Conservation (phyloP, 768 basidiomycete species). For the Dioszegia hungarica region DNA sequence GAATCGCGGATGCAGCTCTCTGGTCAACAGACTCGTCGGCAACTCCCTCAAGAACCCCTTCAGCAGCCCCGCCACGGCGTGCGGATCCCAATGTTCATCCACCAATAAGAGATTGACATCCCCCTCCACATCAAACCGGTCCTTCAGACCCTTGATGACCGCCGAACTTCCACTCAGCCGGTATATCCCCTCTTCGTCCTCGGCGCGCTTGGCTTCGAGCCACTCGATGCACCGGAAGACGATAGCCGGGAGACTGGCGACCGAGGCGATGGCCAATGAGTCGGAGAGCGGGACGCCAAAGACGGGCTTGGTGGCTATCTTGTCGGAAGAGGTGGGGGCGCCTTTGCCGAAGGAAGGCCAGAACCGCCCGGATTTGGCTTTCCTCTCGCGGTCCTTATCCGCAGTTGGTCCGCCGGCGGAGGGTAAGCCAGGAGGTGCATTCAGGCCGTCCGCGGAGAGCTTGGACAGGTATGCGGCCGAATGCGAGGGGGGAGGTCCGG, state of each 20-base stretch:
- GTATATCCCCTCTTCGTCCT: constrained; percentile 96
- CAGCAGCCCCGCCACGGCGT: constrained; percentile 90
- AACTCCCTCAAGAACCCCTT: constrained; percentile 91
- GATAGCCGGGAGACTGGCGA: constrained; percentile 86
- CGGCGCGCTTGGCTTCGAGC: constrained; percentile 86
- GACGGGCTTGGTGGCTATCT: constrained; percentile 59
- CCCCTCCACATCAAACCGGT: constrained; percentile 92
- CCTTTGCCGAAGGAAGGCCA: constrained; percentile 72
- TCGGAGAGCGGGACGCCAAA: constrained; percentile 86
- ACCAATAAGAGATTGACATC: constrained; percentile 82
- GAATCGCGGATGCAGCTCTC: constrained; percentile 85
- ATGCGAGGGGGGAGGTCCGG: constrained; percentile 15
- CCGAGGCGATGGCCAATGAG: constrained; percentile 78
- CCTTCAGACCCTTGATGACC: constrained; percentile 87
- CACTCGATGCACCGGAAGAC: constrained; percentile 95
- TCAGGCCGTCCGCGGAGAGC: constrained; percentile 29
- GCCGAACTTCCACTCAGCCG: constrained; percentile 89
- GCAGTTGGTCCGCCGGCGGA: constrained; percentile 11
- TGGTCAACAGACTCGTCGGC: constrained; percentile 84
- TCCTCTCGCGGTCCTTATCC: constrained; percentile 71
- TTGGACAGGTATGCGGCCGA: constrained; percentile 35
- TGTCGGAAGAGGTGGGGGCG: constrained; percentile 35
- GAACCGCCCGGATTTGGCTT: constrained; percentile 86
- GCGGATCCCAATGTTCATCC: constrained; percentile 94
- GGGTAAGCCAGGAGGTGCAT: constrained; percentile 10